Percentiles rank a stretch among this genome's conserved stretches.
Evolutionary conservation across 2,329 filamentous ascomycete genomes (phyloP).

Genomic region (Aspergillus novofumigatus): DNA sequence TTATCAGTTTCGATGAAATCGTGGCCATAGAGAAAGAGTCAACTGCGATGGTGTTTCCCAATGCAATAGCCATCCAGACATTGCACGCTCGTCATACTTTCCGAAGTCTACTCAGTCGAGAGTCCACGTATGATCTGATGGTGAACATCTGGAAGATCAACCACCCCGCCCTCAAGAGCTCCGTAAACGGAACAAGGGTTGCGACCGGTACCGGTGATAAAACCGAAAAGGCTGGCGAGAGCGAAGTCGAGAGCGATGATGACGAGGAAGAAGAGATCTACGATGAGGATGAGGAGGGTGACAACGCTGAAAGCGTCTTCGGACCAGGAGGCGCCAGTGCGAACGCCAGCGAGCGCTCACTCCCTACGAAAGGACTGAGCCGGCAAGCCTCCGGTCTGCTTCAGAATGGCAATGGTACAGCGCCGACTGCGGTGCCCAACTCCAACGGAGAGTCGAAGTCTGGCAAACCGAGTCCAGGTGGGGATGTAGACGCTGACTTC

Average conservation of each 20-base stretch:
- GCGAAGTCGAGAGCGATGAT: conserved; percentile 70
- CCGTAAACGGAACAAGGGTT: conserved; percentile 79
- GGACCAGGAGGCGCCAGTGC: conserved; percentile 53
- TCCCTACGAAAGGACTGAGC: conserved; percentile 50
- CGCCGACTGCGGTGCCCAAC: conserved; percentile 36
- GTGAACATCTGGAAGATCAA: conserved; percentile 98
- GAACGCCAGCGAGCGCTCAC: conserved; percentile 49
- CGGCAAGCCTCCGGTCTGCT: conserved; percentile 65
- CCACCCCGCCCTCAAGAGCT: conserved; percentile 86
- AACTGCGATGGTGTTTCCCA: conserved; percentile 92
- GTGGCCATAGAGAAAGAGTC: conserved; percentile 95
- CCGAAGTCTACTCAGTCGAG: conserved; percentile 87
- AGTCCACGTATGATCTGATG: conserved; percentile 94
- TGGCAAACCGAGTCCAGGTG: conserved; percentile 45
- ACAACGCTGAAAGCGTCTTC: conserved; percentile 58
- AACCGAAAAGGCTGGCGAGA: conserved; percentile 71
- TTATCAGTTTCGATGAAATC: conserved; percentile 97
- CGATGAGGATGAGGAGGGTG: conserved; percentile 49
- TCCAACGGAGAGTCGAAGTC: conserved; percentile 37
- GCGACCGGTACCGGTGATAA: conserved; percentile 82
- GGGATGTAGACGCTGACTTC: conserved; percentile 56
- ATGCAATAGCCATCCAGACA: conserved; percentile 94
- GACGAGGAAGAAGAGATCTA: conserved; percentile 66
- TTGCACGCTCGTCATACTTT: conserved; percentile 94
- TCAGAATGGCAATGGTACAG: conserved; percentile 30